phyloP scores from a whole-genome alignment of 305 asterid species.

The Ruellia speciosa region DNA sequence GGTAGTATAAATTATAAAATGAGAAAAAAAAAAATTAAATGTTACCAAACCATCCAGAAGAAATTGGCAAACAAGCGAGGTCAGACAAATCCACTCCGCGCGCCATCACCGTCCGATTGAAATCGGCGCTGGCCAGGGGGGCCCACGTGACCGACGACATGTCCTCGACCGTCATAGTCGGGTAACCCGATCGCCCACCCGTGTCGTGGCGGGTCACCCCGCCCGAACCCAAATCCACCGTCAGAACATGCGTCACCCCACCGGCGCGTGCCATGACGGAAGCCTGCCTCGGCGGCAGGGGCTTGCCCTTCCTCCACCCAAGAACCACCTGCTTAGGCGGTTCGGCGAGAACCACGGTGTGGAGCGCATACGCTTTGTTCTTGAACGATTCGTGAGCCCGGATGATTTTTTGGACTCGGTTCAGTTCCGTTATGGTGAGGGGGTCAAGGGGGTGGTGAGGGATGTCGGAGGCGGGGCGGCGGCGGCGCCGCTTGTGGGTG shows the following conservation, averaged over 20 bases:
- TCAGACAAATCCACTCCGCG: slow-evolving; percentile 77
- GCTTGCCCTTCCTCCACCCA: slow-evolving; percentile 51
- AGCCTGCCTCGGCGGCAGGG: slow-evolving; percentile 63
- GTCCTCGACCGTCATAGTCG: slow-evolving; percentile 84
- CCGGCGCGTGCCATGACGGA: slow-evolving; percentile 61
- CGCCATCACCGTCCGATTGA: slow-evolving; percentile 65
- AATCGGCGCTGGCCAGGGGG: slow-evolving; percentile 56
- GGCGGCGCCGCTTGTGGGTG: slow-evolving; percentile 22
- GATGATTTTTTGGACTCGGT: slow-evolving; percentile 30
- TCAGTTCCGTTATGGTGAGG: slow-evolving; percentile 52
- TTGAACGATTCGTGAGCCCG: slow-evolving; percentile 29
- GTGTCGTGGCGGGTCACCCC: slow-evolving; percentile 35
- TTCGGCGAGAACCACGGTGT: slow-evolving; percentile 66
- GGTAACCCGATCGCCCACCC: slow-evolving; percentile 52
- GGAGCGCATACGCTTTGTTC: slow-evolving; percentile 52
- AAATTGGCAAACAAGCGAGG: slow-evolving; percentile 72
- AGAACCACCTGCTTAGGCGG: slow-evolving; percentile 55
- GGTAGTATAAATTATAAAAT: not conserved
- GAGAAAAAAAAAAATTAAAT: not conserved
- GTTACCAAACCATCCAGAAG: slow-evolving; percentile 86
- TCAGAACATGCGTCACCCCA: slow-evolving; percentile 42
- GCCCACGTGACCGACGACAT: slow-evolving; percentile 65
- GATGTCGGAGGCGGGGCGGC: slow-evolving; percentile 40
- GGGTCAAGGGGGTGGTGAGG: slow-evolving; percentile 93
- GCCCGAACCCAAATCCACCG: slow-evolving; percentile 47